Conservation (phyloP, 257 asterid genomes). For the Euphrasia confusa region DNA sequence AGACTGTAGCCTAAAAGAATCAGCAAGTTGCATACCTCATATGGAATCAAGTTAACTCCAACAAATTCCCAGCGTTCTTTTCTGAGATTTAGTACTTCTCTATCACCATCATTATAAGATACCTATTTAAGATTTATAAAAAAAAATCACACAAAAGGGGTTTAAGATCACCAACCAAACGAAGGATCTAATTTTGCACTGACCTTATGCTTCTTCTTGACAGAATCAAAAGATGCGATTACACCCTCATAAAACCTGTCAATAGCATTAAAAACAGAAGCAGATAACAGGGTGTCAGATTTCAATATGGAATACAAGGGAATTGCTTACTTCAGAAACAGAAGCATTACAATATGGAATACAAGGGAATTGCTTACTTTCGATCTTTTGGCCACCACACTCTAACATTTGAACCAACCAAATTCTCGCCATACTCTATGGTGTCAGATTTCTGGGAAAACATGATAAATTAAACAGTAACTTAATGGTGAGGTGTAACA, state of each 20-base stretch:
- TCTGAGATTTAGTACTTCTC: slow-evolving; percentile 57
- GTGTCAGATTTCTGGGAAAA: slow-evolving; percentile 47
- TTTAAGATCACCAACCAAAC: slow-evolving; percentile 23
- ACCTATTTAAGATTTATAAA: slow-evolving; percentile 41
- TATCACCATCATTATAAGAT: slow-evolving; percentile 71
- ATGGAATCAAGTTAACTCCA: slow-evolving; percentile 39
- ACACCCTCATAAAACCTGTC: slow-evolving; percentile 84
- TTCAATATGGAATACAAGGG: slow-evolving; percentile 5
- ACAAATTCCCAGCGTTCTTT: slow-evolving; percentile 58
- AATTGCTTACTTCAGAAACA: slow-evolving; percentile 54
- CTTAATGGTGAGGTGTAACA: background rate
- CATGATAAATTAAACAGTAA: slow-evolving; percentile 16
- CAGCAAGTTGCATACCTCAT: slow-evolving; percentile 42
- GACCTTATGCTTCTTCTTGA: slow-evolving; percentile 74
- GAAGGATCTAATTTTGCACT: slow-evolving; percentile 27
- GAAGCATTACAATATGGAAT: too few relatives aligned
- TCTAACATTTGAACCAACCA: slow-evolving; percentile 73
- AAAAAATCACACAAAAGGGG: slow-evolving; percentile 12
- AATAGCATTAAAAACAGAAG: slow-evolving; percentile 27
- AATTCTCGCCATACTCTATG: slow-evolving; percentile 38
- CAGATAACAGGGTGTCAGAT: slow-evolving; percentile 5
- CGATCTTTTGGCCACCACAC: slow-evolving; percentile 92
- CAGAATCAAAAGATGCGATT: slow-evolving; percentile 57
- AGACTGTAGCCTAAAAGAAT: slow-evolving; percentile 21
- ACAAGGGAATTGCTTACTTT: slow-evolving; percentile 43